These are phyloP conservation scores for Gossypium stocksii DNA, from an alignment of 345 rosid species.

Conservation along the genomic window DNA sequence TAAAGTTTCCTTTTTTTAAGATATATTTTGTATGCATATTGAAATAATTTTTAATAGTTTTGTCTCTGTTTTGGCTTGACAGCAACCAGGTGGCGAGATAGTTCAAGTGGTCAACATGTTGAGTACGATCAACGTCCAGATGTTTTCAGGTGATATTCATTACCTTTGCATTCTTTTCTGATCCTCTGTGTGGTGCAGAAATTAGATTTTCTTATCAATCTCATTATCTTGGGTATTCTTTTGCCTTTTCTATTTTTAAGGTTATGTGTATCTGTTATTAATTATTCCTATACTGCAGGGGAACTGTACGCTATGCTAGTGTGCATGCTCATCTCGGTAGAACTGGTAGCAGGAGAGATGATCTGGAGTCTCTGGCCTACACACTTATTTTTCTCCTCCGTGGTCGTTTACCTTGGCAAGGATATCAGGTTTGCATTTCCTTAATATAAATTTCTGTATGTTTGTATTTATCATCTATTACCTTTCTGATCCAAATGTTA, in stretches of 20 bases:
- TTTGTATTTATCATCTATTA: background rate
- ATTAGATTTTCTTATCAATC: background rate
- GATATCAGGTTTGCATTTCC: conserved; percentile 65
- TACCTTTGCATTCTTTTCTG: background rate
- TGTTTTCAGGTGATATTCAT: conserved; percentile 68
- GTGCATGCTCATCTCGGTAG: conserved; percentile 98
- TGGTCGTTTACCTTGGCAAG: conserved; percentile 98
- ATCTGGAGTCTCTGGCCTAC: conserved; percentile 94
- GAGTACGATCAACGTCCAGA: conserved; percentile 99
- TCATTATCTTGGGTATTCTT: background rate
- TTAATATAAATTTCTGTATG: background rate
- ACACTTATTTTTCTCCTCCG: conserved; percentile 94
- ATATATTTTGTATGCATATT: background rate
- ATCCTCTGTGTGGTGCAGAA: background rate
- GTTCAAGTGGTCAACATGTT: conserved; percentile 73
- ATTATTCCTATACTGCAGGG: conserved; percentile 43
- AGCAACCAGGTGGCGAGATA: conserved; percentile 94
- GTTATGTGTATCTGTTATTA: conserved; percentile 9
- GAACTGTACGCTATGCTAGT: conserved; percentile 96
- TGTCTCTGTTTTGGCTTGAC: conserved; percentile 22
- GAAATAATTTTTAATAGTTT: background rate
- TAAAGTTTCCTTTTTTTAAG: conserved; percentile 2
- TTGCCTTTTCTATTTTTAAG: background rate
- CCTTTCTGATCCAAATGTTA: conserved; percentile 20
- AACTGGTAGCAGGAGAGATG: conserved; percentile 95